Evolutionary conservation across 1,139 yeast species (phyloP).

Genomic region (Yamadazyma atmosphaerica): DNA sequence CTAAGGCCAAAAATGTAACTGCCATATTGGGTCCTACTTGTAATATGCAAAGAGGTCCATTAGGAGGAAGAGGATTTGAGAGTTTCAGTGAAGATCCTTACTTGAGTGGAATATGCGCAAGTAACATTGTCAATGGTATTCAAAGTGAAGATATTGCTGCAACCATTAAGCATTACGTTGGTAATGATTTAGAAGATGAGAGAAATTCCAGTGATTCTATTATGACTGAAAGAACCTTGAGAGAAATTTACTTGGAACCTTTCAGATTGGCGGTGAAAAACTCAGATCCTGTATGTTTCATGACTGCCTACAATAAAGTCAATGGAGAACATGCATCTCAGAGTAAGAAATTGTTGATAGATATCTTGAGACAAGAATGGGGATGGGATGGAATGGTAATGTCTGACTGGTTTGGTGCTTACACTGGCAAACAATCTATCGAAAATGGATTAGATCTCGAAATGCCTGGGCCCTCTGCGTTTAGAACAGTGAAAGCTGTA

Average conservation of each 20-base stretch:
- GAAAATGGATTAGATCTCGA: conserved; percentile 59
- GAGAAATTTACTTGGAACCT: conserved; percentile 63
- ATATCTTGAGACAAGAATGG: conserved; percentile 35
- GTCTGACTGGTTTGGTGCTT: conserved; percentile 66
- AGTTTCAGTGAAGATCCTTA: conserved; percentile 35
- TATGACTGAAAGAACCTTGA: conserved; percentile 55
- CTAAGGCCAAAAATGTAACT: conserved; percentile 32
- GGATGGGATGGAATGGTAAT: conserved; percentile 53
- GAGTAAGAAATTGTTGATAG: conserved; percentile 37
- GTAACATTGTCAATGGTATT: conserved; percentile 30
- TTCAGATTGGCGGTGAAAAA: conserved; percentile 57
- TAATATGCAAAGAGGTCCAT: conserved; percentile 33
- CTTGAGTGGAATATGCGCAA: conserved; percentile 31
- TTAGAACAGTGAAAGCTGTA: conserved; percentile 39
- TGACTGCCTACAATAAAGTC: conserved; percentile 61
- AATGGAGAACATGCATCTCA: conserved; percentile 60
- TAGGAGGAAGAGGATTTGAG: conserved; percentile 39
- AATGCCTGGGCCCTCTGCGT: conserved; percentile 61
- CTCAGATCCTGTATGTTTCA: conserved; percentile 37
- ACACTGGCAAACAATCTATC: conserved; percentile 46
- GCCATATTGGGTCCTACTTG: conserved; percentile 37
- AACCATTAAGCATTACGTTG: conserved; percentile 58
- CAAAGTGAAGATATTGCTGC: conserved; percentile 46
- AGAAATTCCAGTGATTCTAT: conserved; percentile 49
- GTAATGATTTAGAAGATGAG: conserved; percentile 62